Percentiles rank a stretch among this genome's conserved stretches.
Evolutionary conservation across 441 rosid genomes (phyloP).

Genomic region (Omphalea diandra): DNA sequence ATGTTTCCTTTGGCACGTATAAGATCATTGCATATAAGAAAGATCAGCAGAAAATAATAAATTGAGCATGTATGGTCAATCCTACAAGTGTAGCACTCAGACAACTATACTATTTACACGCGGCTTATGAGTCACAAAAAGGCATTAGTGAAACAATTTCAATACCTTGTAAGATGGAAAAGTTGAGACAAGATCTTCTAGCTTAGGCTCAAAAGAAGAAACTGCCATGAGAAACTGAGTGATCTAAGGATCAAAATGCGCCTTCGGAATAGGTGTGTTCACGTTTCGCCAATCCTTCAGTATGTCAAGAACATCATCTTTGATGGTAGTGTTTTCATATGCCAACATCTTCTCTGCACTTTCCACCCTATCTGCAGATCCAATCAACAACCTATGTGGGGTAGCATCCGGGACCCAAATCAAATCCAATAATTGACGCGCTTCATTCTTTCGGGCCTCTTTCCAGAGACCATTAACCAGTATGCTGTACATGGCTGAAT

Average conservation of each 20-base stretch:
- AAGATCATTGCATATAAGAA: background rate
- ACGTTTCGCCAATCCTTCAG: slow-evolving; percentile 40
- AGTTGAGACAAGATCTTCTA: background rate
- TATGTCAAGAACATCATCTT: slow-evolving; percentile 39
- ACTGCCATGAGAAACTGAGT: background rate
- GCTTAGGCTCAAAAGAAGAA: background rate
- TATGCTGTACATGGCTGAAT: slow-evolving; percentile 36
- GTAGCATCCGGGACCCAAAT: slow-evolving; percentile 52
- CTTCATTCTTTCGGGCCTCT: slow-evolving; percentile 42
- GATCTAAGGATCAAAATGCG: background rate
- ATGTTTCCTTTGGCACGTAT: background rate
- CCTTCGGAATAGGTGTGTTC: background rate
- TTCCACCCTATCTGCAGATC: slow-evolving; percentile 31
- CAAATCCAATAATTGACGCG: slow-evolving; percentile 36
- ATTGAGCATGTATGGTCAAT: background rate
- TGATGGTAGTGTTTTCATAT: slow-evolving; percentile 15
- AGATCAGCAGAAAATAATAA: background rate
- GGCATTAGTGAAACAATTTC: background rate
- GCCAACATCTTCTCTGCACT: slow-evolving; percentile 12
- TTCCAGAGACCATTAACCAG: slow-evolving; percentile 50
- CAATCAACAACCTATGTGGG: slow-evolving; percentile 45
- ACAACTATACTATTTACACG: background rate
- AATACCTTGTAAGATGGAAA: background rate
- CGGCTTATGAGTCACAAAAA: background rate
- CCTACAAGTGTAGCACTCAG: too few relatives aligned